Conservation (phyloP, 2,329 filamentous ascomycete species). For the Epichloe sylvatica region DNA sequence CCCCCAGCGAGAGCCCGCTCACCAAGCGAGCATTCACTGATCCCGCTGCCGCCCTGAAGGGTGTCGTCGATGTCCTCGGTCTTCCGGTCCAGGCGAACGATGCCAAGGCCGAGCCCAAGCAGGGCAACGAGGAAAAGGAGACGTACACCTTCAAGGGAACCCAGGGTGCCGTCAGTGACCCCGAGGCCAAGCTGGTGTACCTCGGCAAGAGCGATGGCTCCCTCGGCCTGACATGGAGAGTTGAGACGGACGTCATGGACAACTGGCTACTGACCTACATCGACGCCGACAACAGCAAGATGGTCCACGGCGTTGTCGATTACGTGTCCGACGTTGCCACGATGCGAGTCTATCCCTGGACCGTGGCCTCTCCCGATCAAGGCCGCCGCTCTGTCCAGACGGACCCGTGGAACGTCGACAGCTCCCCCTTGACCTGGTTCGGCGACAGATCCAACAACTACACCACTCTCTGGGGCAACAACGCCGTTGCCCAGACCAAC, state of each 20-base stretch:
- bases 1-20: conserved; percentile 26
- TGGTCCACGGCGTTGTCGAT: no score
- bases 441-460: conserved; percentile 31
- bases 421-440: no score
- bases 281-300: no score
- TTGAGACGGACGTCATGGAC: no score
- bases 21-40: conserved; percentile 27
- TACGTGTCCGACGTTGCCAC: no score
- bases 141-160: conserved; percentile 31
- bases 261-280: no score
- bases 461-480: conserved; percentile 44
- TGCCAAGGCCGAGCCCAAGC: conserved; percentile 5
- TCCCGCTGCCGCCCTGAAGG: conserved; percentile 30
- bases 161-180: conserved; percentile 34
- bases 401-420: no score
- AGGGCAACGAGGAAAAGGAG: conserved; percentile 14
- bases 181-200: conserved; percentile 42
- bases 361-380: no score
- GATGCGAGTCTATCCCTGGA: no score
- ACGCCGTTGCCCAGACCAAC: conserved; percentile 37
- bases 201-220: conserved; percentile 31
- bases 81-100: not conserved
- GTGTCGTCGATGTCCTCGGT: conserved; percentile 20
- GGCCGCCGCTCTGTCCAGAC: no score
- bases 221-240: no score